phyloP scores from a whole-genome alignment of 2,329 filamentous ascomycete species.

The Trichoderma asperellum region DNA sequence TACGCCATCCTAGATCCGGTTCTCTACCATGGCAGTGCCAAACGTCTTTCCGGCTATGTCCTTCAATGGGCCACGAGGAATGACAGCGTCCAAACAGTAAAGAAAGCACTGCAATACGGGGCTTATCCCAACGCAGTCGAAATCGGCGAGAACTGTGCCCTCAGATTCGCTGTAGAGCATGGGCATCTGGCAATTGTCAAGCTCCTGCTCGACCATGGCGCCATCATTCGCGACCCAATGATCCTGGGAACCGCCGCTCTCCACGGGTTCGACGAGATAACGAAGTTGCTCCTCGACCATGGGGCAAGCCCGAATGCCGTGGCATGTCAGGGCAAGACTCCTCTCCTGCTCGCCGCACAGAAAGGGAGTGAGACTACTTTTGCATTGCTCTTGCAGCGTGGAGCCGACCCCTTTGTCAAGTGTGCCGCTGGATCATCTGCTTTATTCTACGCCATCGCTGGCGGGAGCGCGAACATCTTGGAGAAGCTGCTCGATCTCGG shows the following conservation, averaged over 20 bases:
- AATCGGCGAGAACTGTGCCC: neutral
- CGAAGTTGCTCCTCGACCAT: slow-evolving; percentile 11
- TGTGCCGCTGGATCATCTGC: neutral
- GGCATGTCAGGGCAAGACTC: neutral
- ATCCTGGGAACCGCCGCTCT: neutral
- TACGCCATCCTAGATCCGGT: neutral
- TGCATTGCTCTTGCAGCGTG: slow-evolving; percentile 12
- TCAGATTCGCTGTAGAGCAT: slow-evolving; percentile 1
- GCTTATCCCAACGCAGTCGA: neutral
- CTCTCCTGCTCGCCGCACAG: slow-evolving; percentile 17
- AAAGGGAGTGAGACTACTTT: slow-evolving; percentile 1
- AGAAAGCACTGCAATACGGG: slow-evolving; percentile 5
- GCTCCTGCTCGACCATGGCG: slow-evolving; percentile 18
- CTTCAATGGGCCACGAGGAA: slow-evolving; percentile 9
- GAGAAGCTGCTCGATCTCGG: slow-evolving; percentile 11
- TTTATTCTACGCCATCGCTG: slow-evolving; percentile 17
- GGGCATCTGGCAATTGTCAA: neutral
- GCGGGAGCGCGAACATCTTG: neutral
- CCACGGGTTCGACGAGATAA: neutral
- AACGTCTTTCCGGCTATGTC: neutral
- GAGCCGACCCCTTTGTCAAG: slow-evolving; percentile 1
- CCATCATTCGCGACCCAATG: slow-evolving; percentile 1
- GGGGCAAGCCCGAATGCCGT: slow-evolving; percentile 3
- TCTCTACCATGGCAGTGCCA: slow-evolving; percentile 15
- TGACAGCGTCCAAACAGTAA: neutral